Evolutionary conservation across 306 rosid species (phyloP).

Genomic region (Vicia villosa): DNA sequence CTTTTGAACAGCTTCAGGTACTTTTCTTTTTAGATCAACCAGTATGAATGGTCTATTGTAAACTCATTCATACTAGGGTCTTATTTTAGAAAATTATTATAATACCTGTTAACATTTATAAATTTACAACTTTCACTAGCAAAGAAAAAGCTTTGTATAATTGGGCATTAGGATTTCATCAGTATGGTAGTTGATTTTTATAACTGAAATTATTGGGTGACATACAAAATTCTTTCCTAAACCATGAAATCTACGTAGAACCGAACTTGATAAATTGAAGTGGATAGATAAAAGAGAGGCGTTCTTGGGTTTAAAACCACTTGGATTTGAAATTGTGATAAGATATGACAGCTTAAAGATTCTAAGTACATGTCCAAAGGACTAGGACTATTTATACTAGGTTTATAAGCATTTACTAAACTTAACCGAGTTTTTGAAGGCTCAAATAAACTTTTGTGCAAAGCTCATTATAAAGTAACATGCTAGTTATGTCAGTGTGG

Average conservation of each 20-base stretch:
- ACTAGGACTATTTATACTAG: conserved; percentile 5
- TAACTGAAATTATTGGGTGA: conserved; percentile 24
- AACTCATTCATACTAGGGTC: neutral
- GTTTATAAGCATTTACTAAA: neutral
- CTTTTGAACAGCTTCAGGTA: conserved; percentile 64
- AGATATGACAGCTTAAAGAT: neutral
- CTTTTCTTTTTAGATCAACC: conserved; percentile 29
- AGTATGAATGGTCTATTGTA: neutral
- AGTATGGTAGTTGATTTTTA: conserved; percentile 29
- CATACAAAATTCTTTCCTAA: neutral
- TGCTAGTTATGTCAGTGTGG: conserved; percentile 6
- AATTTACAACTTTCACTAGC: conserved; percentile 18
- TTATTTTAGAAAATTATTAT: neutral
- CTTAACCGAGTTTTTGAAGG: neutral
- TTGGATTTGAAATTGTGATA: conserved; percentile 8
- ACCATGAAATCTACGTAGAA: neutral
- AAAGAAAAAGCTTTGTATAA: conserved; percentile 10
- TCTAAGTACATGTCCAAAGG: neutral
- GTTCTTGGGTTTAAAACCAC: neutral
- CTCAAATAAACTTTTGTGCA: neutral
- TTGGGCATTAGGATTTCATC: neutral
- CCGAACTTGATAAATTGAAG: neutral
- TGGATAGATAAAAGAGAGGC: conserved; percentile 6
- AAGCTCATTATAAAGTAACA: conserved; percentile 15
- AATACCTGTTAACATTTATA: neutral